Percentiles rank a stretch among this genome's conserved stretches.
These are phyloP conservation scores for Citrus inodora DNA, from an alignment of 345 rosid species.

Conservation along the genomic window DNA sequence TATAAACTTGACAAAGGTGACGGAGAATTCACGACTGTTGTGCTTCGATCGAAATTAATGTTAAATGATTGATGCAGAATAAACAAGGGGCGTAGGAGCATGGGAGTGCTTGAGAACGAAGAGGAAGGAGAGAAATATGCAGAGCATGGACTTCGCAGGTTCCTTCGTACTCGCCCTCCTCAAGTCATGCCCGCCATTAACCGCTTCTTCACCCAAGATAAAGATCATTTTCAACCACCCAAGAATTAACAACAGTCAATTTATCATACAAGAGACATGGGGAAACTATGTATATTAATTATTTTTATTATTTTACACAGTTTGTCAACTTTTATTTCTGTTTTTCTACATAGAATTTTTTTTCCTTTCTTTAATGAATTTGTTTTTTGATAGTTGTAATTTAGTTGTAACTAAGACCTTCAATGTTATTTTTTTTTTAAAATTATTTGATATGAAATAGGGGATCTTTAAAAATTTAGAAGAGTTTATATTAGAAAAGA, in stretches of 20 bases:
- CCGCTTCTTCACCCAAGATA: constrained; percentile 54
- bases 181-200: constrained; percentile 79
- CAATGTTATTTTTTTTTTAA: background rate
- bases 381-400: background rate
- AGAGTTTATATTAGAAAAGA: too few relatives aligned
- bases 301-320: background rate
- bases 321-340: background rate
- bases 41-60: too few relatives aligned
- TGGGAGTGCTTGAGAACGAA: constrained; percentile 55
- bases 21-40: too few relatives aligned
- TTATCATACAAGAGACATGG: background rate
- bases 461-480: too few relatives aligned
- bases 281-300: too few relatives aligned
- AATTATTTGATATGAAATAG: too few relatives aligned
- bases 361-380: background rate
- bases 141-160: constrained; percentile 63
- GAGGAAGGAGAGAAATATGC: constrained; percentile 69
- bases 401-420: background rate
- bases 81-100: constrained; percentile 41
- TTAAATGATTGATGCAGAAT: constrained; percentile 28
- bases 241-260: too few relatives aligned
- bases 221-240: background rate
- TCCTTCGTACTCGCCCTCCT: constrained; percentile 63
- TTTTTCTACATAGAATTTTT: background rate
- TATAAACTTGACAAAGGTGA: too few relatives aligned